phyloP scores from a whole-genome alignment of 495 filamentous ascomycete species.

The Penicillium longicatenatum region DNA sequence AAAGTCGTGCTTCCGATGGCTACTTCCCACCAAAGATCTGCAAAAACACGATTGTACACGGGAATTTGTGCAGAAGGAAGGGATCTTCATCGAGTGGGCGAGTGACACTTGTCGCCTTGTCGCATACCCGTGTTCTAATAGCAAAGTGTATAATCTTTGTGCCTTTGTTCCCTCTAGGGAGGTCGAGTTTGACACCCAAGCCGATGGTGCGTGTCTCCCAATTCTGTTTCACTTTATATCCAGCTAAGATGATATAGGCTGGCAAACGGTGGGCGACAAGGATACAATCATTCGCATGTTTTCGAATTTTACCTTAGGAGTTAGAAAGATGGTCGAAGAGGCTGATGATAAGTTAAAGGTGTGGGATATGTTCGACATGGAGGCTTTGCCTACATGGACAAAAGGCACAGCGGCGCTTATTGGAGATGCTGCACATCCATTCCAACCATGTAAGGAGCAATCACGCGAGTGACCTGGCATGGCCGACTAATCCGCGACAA shows the following conservation, averaged over 20 bases:
- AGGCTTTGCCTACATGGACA: constrained; percentile 51
- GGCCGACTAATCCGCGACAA: not conserved
- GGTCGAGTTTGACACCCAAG: constrained; percentile 2
- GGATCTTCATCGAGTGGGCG: constrained; percentile 32
- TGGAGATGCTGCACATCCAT: constrained; percentile 65
- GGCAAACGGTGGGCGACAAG: constrained; percentile 47
- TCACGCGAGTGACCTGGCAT: not conserved
- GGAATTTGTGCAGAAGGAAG: constrained; percentile 19
- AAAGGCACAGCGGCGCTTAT: constrained; percentile 49
- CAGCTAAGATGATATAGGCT: constrained; percentile 23
- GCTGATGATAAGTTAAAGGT: constrained; percentile 51
- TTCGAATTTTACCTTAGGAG: constrained; percentile 42
- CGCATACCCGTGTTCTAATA: constrained; percentile 33
- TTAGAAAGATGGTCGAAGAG: constrained; percentile 43
- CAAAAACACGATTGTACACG: constrained; percentile 12
- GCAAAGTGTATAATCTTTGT: constrained; percentile 28
- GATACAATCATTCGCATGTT: constrained; percentile 46
- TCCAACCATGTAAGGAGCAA: constrained; percentile 42
- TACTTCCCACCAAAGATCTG: constrained; percentile 23
- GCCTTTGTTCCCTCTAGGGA: constrained; percentile 30
- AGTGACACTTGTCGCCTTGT: constrained; percentile 27
- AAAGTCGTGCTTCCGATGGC: constrained; percentile 33
- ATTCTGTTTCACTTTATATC: not conserved
- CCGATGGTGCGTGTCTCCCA: constrained; percentile 16
- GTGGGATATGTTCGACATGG: constrained; percentile 63